Evolutionary conservation across 1,284 basidiomycete species (phyloP), one percentile per base, ranked within the genome.

Genomic region (Schizophyllum amplum): DNA sequence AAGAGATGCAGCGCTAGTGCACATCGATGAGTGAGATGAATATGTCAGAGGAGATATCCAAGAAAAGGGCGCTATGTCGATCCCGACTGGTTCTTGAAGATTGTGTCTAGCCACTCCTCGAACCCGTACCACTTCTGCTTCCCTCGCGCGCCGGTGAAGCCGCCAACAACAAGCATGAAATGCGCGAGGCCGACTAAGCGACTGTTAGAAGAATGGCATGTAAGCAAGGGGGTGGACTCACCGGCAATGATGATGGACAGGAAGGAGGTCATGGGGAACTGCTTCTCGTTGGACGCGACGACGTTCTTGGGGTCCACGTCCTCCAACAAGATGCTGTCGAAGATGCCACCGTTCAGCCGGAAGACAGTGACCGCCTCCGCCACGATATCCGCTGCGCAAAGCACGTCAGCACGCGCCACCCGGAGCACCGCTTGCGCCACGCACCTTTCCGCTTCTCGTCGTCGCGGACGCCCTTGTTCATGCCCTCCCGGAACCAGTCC

Each of bases 311-410:
- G 33, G 25, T 52, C 27, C 21, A 33, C 42, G 47, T 55, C 61
- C 52, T n/a, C 59, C 51, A 63, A 51, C n/a, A 65, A 64, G 53
- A 85, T 76, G 20, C 74, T 67, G 50, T 74, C 72, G 68, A 92
- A 89, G 21, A 92, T 74, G 4, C 74, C 80, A 13, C 77, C 79
- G 67, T 90, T 90, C 56, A 87, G 76, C 27, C 79, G 73, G 66
- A 91, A 93, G 4, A 84, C 86, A 17, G 72, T 70, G 60, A 81
- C 84, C 17, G 88, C 86, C 70, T 92, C 90, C 22, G 77, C 71
- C 7, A 86, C 61, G 21, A 78, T 69, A 7, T 69, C 67, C 33
- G 63, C 77, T 78, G 59, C 9, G 59, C 23, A 57, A 26, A n/a
- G 48, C 49, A 24, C 52, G 22, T 56, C n/a, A 56, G 51, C 51